Conservation (phyloP, 2,329 filamentous ascomycete genomes). For the Fusarium siculi region DNA sequence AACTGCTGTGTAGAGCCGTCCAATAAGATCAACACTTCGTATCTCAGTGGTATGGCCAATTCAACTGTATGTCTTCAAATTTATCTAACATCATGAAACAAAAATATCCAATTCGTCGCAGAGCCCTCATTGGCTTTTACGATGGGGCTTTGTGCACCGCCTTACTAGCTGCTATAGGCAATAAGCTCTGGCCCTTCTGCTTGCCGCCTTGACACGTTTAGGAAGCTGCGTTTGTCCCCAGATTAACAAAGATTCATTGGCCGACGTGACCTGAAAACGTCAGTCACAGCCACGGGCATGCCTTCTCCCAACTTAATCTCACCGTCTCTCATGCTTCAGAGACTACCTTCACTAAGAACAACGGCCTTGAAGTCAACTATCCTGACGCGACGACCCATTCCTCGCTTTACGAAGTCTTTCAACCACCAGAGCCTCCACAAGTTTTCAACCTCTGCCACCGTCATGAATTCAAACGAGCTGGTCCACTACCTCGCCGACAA, state of each 20-base stretch:
- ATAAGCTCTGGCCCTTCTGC: conserved; percentile 15
- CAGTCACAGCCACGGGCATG: conserved; percentile 42
- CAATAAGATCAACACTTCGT: neutral
- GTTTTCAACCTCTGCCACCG: conserved; percentile 50
- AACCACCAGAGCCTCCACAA: conserved; percentile 39
- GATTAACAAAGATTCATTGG: conserved; percentile 38
- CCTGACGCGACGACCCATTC: conserved; percentile 35
- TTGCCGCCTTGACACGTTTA: conserved; percentile 40
- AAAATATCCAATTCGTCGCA: neutral
- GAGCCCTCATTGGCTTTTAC: conserved; percentile 12
- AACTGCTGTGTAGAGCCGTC: neutral
- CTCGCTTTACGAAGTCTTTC: conserved; percentile 40
- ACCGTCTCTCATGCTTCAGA: conserved; percentile 50
- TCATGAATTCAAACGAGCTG: conserved; percentile 69
- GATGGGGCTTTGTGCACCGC: conserved; percentile 18
- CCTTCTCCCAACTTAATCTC: conserved; percentile 47
- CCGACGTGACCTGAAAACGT: conserved; percentile 33
- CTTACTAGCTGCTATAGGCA: conserved; percentile 31
- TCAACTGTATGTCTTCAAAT: neutral
- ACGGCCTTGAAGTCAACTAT: conserved; percentile 43
- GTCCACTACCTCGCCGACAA: conserved; percentile 89
- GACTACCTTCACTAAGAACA: conserved; percentile 48
- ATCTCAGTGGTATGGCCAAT: neutral
- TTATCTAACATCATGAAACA: neutral
- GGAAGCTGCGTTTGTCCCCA: conserved; percentile 36